These are phyloP conservation scores for Ilyonectria sp. DNA, from an alignment of 2,329 filamentous ascomycete genomes.

Conservation along the genomic window DNA sequence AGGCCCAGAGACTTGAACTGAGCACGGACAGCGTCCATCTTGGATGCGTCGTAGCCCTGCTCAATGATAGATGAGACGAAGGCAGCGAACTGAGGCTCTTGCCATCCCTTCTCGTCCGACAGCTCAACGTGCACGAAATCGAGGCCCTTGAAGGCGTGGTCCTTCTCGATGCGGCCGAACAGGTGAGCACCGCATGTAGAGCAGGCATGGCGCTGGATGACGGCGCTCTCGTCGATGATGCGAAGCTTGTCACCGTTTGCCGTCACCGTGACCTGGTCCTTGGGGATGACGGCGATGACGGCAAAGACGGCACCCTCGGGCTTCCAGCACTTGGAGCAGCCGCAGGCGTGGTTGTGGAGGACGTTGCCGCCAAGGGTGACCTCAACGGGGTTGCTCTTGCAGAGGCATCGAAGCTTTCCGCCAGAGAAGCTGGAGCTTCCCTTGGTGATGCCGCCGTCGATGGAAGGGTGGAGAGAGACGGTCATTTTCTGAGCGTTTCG, in stretches of 20 bases:
- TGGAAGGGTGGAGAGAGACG: conserved; percentile 68
- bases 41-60: conserved; percentile 72
- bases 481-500: conserved; percentile 40
- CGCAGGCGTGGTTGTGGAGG: conserved; percentile 79
- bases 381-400: conserved; percentile 68
- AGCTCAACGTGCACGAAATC: conserved; percentile 79
- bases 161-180: conserved; percentile 75
- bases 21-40: conserved; percentile 68
- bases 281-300: conserved; percentile 73
- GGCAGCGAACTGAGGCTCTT: conserved; percentile 79
- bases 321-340: conserved; percentile 83
- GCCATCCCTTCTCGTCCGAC: conserved; percentile 74
- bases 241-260: conserved; percentile 71
- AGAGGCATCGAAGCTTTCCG: conserved; percentile 75
- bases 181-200: conserved; percentile 73
- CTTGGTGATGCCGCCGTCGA: conserved; percentile 74
- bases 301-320: conserved; percentile 75
- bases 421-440: conserved; percentile 69
- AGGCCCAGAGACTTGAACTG: conserved; percentile 70
- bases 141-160: conserved; percentile 78
- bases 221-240: conserved; percentile 69
- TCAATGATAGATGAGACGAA: conserved; percentile 79
- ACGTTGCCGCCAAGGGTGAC: conserved; percentile 72
- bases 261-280: conserved; percentile 68
- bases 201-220: conserved; percentile 75